A percentile compares a stretch with the other conserved stretches of the same genome.
Evolutionary conservation across 371 early-diverging fungal genomes (phyloP).

Genomic region (Mortierella sp.): DNA sequence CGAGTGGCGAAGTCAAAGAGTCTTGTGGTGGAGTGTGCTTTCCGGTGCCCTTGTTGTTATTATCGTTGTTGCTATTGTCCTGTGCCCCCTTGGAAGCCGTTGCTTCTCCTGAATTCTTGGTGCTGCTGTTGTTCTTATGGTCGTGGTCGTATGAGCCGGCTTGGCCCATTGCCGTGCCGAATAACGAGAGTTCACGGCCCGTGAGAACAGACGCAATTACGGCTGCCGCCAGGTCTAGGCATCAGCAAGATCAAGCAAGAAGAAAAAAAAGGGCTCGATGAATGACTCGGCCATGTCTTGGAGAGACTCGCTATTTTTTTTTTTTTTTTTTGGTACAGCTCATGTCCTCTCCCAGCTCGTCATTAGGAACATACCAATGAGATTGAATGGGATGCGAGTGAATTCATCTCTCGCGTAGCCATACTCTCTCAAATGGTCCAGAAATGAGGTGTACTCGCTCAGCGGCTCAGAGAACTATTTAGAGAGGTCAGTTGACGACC

Average conservation of each 20-base stretch:
- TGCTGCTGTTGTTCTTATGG: constrained; percentile 1
- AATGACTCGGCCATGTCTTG: background rate
- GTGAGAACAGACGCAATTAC: constrained; percentile 60
- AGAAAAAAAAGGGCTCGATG: background rate
- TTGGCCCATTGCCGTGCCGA: constrained; percentile 13
- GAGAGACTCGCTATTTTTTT: background rate
- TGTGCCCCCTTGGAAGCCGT: background rate
- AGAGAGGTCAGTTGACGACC: too few species aligned
- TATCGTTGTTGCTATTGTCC: constrained; percentile 8
- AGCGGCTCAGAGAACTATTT: constrained; percentile 43
- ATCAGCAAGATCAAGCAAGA: too few species aligned
- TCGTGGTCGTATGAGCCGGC: background rate
- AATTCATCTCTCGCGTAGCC: constrained; percentile 54
- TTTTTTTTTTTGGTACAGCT: background rate
- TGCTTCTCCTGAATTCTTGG: constrained; percentile 11
- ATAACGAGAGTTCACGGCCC: constrained; percentile 52
- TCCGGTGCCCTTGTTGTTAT: background rate
- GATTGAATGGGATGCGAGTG: constrained; percentile 59
- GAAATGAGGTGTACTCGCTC: constrained; percentile 39
- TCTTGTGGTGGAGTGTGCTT: background rate
- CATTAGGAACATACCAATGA: constrained; percentile 56
- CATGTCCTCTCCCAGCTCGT: background rate
- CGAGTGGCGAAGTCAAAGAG: background rate
- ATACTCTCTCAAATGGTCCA: constrained; percentile 45
- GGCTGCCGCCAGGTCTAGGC: constrained; percentile 61